Evolutionary conservation across 441 rosid species (phyloP), one percentile per base, ranked within the genome.

Genomic region (Lepidium campestre): DNA sequence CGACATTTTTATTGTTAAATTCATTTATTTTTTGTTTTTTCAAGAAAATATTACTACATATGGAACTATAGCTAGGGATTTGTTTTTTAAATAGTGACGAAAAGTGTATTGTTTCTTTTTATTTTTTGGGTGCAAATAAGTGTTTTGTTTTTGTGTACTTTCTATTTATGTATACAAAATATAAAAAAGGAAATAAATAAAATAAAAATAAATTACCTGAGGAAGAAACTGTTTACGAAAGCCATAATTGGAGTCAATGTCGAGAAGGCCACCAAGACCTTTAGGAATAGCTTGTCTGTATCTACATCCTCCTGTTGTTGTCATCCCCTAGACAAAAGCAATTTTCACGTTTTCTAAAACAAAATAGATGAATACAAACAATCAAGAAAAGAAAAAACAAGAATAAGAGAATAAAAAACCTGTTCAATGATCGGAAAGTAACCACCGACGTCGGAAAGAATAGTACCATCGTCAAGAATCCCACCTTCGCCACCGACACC

Each of bases 401-500:
- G 7, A 22, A 27, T 13, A 45, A 19, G 5, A 15, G 10, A n/a
- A 34, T n/a, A 9, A 2, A 55, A 13, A 46, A 92, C 98, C 90
- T 93, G 98, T 29, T 93, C 97, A 15, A 90, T 86, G 2, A 93
- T 70, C 18, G 98, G 95, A 13, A 87, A 87, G 75, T 82, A 90
- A 34, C 98, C 98, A 64, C 97, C 98, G 66, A 93, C 96, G 81
- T 87, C 42, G 1, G 90, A 79, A 23, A 77, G 83, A 20, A 87
- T 74, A 63, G 89, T 81, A 4, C 98, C 93, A 45, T 87, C 77
- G 36, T 72, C 77, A 2, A 74, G 69, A n/a, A 90, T 80, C 14
- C 84, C 97, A 57, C 98, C 98, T 29, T 93, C 98, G 1, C 98
- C 98, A 32, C 98, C 98, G 2, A 90, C 86, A 18, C 97, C 98